Percentiles rank a stretch among this genome's conserved stretches.
phyloP scores from a whole-genome alignment of 176 grass and related monocot genomes.

The Chloris gayana region DNA sequence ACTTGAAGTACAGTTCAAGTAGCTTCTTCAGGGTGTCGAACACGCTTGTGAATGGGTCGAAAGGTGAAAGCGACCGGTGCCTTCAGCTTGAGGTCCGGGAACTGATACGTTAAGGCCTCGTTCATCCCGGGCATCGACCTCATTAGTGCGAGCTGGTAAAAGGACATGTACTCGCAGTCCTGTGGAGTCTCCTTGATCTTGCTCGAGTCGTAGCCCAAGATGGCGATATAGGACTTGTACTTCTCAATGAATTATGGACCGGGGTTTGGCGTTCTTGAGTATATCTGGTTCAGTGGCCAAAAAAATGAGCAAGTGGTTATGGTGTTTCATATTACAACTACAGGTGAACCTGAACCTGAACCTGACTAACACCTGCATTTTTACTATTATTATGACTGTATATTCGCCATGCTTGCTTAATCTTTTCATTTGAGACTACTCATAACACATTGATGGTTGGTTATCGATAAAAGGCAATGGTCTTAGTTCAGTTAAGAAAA shows the following conservation, averaged over 20 bases:
- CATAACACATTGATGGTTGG: too few relatives aligned
- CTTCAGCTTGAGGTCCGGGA: slow-evolving; percentile 79
- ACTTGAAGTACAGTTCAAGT: slow-evolving; percentile 80
- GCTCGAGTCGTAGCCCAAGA: slow-evolving; percentile 73
- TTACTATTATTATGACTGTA: too few relatives aligned
- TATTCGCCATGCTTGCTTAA: too few relatives aligned
- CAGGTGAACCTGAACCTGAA: too few relatives aligned
- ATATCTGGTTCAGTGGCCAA: slow-evolving; percentile 49
- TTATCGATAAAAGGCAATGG: too few relatives aligned
- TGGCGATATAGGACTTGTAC: slow-evolving; percentile 68
- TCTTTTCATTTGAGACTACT: too few relatives aligned
- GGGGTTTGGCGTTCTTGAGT: slow-evolving; percentile 85
- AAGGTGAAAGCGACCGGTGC: slow-evolving; percentile 49
- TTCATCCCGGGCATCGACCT: slow-evolving; percentile 95
- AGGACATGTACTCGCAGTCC: slow-evolving; percentile 80
- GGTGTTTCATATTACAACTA: too few relatives aligned
- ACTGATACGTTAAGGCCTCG: slow-evolving; percentile 74
- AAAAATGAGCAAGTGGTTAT: not conserved
- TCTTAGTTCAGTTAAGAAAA: too few relatives aligned
- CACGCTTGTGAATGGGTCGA: slow-evolving; percentile 83
- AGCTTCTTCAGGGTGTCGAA: slow-evolving; percentile 91
- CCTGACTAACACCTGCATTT: too few relatives aligned
- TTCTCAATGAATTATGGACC: slow-evolving; percentile 84
- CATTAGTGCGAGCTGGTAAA: slow-evolving; percentile 66
- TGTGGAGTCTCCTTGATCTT: slow-evolving; percentile 89